Evolutionary conservation across 2,329 filamentous ascomycete species (phyloP).

Genomic region (Fusarium sp.): DNA sequence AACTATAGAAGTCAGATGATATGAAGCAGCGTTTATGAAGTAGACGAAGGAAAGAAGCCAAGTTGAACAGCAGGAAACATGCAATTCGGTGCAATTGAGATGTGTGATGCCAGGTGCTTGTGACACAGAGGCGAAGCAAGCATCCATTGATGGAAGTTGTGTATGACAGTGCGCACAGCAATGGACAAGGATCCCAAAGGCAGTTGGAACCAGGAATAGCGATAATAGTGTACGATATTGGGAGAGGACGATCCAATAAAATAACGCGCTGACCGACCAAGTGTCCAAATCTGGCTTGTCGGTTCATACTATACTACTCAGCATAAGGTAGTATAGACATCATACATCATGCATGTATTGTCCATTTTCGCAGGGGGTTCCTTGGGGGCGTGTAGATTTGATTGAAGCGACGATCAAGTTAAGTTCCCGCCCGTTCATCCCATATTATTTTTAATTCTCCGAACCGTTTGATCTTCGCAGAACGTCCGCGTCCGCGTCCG

Average conservation of each 20-base stretch:
- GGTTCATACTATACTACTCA: conserved; percentile 1
- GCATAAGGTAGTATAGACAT: not conserved
- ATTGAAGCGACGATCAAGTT: not conserved
- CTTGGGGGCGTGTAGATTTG: conserved; percentile 12
- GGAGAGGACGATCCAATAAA: conserved; percentile 18
- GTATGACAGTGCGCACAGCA: conserved; percentile 11
- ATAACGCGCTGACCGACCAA: conserved; percentile 7
- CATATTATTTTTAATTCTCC: conserved; percentile 1
- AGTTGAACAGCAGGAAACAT: not conserved
- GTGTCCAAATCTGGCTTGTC: conserved; percentile 17
- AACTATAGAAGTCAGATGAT: conserved; percentile 1
- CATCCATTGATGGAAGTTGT: conserved; percentile 5
- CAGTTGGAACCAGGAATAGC: conserved; percentile 4
- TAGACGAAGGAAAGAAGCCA: not conserved
- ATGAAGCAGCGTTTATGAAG: not conserved
- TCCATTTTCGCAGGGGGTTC: conserved; percentile 20
- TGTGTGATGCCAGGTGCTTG: conserved; percentile 12
- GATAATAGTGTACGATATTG: not conserved
- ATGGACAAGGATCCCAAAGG: conserved; percentile 3
- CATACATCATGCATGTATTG: not conserved
- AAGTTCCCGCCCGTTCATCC: not conserved
- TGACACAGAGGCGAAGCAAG: conserved; percentile 13
- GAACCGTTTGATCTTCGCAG: conserved; percentile 7
- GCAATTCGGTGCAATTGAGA: not conserved
- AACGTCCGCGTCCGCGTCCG: not conserved